Conservation (phyloP, 2,329 filamentous ascomycete species). For the Fusarium brevicatenulatum region DNA sequence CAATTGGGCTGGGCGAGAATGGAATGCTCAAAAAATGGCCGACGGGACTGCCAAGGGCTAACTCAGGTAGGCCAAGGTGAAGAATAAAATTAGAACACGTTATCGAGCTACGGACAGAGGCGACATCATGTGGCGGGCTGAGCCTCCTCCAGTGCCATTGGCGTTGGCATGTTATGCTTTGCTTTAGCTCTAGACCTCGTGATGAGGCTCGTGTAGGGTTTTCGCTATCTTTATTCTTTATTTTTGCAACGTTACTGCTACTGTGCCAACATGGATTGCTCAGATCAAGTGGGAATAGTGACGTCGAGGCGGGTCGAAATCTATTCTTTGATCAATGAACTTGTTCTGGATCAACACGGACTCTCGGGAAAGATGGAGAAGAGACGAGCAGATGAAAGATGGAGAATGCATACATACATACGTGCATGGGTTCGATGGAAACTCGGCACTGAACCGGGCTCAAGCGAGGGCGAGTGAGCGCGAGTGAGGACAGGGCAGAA, state of each 20-base stretch:
- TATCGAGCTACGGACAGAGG: constrained; percentile 1
- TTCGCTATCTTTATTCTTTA: neutral
- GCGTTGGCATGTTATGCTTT: neutral
- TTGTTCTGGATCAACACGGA: constrained; percentile 9
- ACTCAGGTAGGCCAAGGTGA: constrained; percentile 25
- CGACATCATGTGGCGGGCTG: constrained; percentile 8
- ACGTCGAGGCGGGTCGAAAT: constrained; percentile 19
- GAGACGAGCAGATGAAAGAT: neutral
- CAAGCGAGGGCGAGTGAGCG: constrained; percentile 4
- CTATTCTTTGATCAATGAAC: neutral
- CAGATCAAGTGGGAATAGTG: constrained; percentile 5
- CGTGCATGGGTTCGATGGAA: neutral
- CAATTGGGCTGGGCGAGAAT: neutral
- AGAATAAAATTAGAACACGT: constrained; percentile 38
- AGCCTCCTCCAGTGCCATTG: neutral
- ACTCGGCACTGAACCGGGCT: neutral
- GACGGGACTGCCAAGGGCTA: constrained; percentile 20
- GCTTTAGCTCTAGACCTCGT: constrained; percentile 21
- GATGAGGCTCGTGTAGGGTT: constrained; percentile 20
- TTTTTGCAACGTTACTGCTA: neutral
- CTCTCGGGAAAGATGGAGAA: neutral
- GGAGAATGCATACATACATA: neutral
- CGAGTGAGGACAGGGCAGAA: constrained; percentile 1
- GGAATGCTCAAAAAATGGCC: neutral
- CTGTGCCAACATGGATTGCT: neutral